Evolutionary conservation across 805 yeast genomes (phyloP), one percentile per base, ranked within the genome.

Genomic region (Kluyveromyces aestuarii): DNA sequence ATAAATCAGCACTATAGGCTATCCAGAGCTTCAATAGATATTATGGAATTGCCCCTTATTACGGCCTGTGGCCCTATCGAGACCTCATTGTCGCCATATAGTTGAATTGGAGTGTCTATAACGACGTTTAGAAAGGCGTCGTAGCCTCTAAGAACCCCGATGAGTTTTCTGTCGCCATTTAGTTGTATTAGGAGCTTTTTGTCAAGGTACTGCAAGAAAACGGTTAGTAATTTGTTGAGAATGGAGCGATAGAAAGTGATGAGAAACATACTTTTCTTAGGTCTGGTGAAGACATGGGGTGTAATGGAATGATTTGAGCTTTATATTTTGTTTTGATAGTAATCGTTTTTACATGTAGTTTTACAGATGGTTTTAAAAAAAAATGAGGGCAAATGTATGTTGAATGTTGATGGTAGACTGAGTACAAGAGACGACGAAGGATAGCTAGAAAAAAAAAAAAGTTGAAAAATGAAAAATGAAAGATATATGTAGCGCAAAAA

Each of bases 101-200:
- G 79, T 61, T 85, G 93, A 14, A 80, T 72, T 1, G 88, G 87
- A 45, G 82, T 84, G 42, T 81, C 86, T 37, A 86, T 62, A 0
- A 86, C 87, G 21, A 85, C 67, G 58, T 86, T 86, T 57, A 86
- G 62, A 60, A 84, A 85, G n/a, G 77, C 68, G 62, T 91, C 98
- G 63, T 81, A 91, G 2, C 98, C 98, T 57, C 87, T 73, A 48
- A 91, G 73, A 11, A 78, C 77, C 2, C 98, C 98, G n/a, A 79
- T 76, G 1, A 91, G 79, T 55, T 77, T 77, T 45, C 97, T 74
- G 13, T 84, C 69, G 1, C 96, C 95, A 63, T 87, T 88, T 51
- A 91, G 72, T 54, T 84, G 85, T 16, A 91, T 70, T 13, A 80
- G 72, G 27, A 91, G 73, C 58, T 79, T 78, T 67, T 86, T 87